Conservation (phyloP, 352 stramenopile species). For the Elongisporangium prolatum region DNA sequence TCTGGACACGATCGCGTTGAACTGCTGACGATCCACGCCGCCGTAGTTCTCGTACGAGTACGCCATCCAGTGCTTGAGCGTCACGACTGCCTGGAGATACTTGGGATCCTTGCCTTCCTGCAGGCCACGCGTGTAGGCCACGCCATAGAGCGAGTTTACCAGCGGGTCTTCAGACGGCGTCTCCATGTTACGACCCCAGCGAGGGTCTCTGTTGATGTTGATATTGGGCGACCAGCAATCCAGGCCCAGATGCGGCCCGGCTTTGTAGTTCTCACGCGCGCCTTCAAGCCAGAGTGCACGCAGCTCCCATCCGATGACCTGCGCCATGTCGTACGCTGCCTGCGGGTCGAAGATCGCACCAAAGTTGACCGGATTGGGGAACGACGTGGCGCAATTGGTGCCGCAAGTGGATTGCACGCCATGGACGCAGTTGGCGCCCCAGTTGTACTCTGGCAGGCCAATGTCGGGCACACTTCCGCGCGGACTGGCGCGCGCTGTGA, state of each 20-base stretch:
- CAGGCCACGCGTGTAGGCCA: slow-evolving; percentile 85
- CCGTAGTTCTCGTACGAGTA: slow-evolving; percentile 87
- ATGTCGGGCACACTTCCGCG: slow-evolving; percentile 74
- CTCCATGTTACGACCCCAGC: slow-evolving; percentile 93
- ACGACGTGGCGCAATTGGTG: slow-evolving; percentile 81
- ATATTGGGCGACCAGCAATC: slow-evolving; percentile 95
- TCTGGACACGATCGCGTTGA: slow-evolving; percentile 85
- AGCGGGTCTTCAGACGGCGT: slow-evolving; percentile 92
- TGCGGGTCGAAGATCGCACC: slow-evolving; percentile 85
- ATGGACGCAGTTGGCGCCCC: slow-evolving; percentile 92
- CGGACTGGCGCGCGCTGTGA: slow-evolving; percentile 66
- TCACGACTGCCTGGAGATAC: slow-evolving; percentile 84
- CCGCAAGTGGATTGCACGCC: slow-evolving; percentile 85
- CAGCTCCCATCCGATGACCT: slow-evolving; percentile 83
- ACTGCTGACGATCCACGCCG: slow-evolving; percentile 73
- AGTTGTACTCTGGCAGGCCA: slow-evolving; percentile 89
- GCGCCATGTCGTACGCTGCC: slow-evolving; percentile 76
- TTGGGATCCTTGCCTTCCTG: slow-evolving; percentile 71
- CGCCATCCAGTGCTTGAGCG: slow-evolving; percentile 93
- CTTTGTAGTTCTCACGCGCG: slow-evolving; percentile 59
- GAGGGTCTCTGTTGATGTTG: slow-evolving; percentile 93
- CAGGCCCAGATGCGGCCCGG: slow-evolving; percentile 70
- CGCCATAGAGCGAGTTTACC: slow-evolving; percentile 88
- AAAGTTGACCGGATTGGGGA: slow-evolving; percentile 89
- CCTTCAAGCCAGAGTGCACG: slow-evolving; percentile 76